Evolutionary conservation across 2,329 filamentous ascomycete species (phyloP).

Genomic region (Talaromyces sp.): DNA sequence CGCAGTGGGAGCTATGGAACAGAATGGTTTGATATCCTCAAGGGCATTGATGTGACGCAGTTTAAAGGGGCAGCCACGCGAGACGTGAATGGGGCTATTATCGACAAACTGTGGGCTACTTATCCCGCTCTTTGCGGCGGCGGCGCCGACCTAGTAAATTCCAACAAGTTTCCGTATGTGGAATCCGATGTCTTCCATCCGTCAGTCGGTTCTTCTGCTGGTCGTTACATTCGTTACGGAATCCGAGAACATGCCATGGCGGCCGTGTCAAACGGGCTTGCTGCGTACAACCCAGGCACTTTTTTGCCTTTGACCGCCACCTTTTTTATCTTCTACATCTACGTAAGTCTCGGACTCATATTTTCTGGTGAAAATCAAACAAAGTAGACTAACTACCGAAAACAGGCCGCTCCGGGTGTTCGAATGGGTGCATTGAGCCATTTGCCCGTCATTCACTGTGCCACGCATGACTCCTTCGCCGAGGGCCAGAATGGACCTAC

Average conservation of each 20-base stretch:
- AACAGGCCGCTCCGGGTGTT: constrained; percentile 52
- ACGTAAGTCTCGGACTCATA: constrained; percentile 15
- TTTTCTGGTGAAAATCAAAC: neutral
- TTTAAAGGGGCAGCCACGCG: constrained; percentile 4
- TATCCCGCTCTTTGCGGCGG: constrained; percentile 15
- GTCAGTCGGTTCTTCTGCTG: constrained; percentile 31
- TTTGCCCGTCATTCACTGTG: constrained; percentile 54
- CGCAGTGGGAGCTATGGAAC: neutral
- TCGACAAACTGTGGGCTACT: constrained; percentile 10
- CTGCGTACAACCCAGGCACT: constrained; percentile 50
- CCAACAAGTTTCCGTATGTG: constrained; percentile 16
- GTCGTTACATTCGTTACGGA: constrained; percentile 72
- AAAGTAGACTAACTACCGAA: constrained; percentile 1
- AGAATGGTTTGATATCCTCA: neutral
- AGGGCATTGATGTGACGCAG: constrained; percentile 2
- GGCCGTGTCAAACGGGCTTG: constrained; percentile 73
- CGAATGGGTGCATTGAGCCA: constrained; percentile 55
- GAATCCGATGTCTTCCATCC: constrained; percentile 13
- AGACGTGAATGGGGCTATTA: neutral
- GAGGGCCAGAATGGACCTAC: constrained; percentile 58
- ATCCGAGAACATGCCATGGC: constrained; percentile 91
- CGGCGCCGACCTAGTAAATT: constrained; percentile 13
- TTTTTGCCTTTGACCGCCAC: constrained; percentile 53
- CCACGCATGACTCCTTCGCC: constrained; percentile 58
- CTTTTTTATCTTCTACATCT: constrained; percentile 58